Evolutionary conservation across 495 filamentous ascomycete species (phyloP), one percentile per base, ranked within the genome.

Genomic region (Aspergillus campestris): DNA sequence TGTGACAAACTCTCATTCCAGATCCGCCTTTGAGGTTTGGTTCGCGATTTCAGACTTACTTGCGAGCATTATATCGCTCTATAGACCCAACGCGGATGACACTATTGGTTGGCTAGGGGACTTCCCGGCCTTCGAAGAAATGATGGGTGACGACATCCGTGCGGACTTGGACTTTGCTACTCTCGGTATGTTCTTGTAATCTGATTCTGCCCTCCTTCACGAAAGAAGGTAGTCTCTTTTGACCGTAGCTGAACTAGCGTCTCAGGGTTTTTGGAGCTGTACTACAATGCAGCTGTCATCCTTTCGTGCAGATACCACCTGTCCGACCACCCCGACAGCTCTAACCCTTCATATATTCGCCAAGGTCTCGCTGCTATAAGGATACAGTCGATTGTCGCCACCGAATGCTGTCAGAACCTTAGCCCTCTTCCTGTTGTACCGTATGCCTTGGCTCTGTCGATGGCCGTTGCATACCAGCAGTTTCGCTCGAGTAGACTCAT

Each of bases 391-490:
- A 73, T 83, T 24, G 67, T 82, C 31, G 70, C 63, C 15, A 69
- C 69, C 2, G 77, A 82, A 51, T 71, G 72, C 38, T 55, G 67
- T 9, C 68, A 75, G 8, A 59, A 70, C 4, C 58, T 87, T 3
- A 69, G 74, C 9, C 73, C 77, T 7, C 65, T 83, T 28, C 83
- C 85, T 1, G 74, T 87, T 34, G 69, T 87, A 7, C 80, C 83
- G 0, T 87, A 87, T 45, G 78, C 79, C 0, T 60, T 86, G 1
- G 73, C 80, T 0, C 61, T 89, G 3, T 79, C 82, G 0, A 71
- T 89, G 39, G 79, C 78, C 12, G 81, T 87, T 4, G 77, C 78
- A 8, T 89, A 88, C 49, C 75, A 81, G 30, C 82, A 84, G 52
- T 79, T 84, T 65, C 77, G 82, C 9, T 78, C 80, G 42, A 82